Base-by-base conservation (phyloP, 495 filamentous ascomycete genomes). In the Oleoguttula mirabilis region DNA sequence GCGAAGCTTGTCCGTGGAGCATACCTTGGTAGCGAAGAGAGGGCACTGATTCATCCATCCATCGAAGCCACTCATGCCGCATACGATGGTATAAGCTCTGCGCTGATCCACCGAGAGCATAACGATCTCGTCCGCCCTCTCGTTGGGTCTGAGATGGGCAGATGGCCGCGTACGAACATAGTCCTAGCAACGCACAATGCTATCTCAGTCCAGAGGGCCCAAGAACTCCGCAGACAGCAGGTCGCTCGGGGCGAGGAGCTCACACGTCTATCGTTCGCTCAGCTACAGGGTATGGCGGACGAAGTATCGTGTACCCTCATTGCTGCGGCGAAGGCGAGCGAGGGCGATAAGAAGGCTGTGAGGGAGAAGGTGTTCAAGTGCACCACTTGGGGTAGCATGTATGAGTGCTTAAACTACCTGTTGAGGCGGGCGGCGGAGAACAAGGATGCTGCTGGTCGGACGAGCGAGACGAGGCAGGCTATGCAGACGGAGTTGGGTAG, bases 241-340 rank as follows among this genome's bases (percentile, higher is more conserved):
- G 56, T 62, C 0, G 43, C 52, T 11, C 55, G 43, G 1, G 69
- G 63, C 1, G 61, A 72, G 45, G 23, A 57, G 19, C 62, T 57
- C 25, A 63, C 74, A 3, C 72, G 82, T 17, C 66, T 94, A 12
- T 76, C 76, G 21, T 94, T 87, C 61, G 88, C 83, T 4, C 90
- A 98, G 62, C 72, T 98, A 5, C 82, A 88, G 69, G 90, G 90
- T 16, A 95, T 95, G 90, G 90, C 90, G 12, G 90, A 98, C 48
- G 90, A 98, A 54, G 77, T 98, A 16, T 84, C 79, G 61, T 82
- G 83, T 48, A 80, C 84, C 54, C 64, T 95, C 12, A 72, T 94
- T 19, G 59, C 76, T 46, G 71, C 70, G 3, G 62, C 69, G 45
- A 40, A 53, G 48, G 45, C 41, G 5, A 27, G 27, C 22, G 34